Conservation (phyloP, 139 green algal species). For the Tetraselmis striata region DNA sequence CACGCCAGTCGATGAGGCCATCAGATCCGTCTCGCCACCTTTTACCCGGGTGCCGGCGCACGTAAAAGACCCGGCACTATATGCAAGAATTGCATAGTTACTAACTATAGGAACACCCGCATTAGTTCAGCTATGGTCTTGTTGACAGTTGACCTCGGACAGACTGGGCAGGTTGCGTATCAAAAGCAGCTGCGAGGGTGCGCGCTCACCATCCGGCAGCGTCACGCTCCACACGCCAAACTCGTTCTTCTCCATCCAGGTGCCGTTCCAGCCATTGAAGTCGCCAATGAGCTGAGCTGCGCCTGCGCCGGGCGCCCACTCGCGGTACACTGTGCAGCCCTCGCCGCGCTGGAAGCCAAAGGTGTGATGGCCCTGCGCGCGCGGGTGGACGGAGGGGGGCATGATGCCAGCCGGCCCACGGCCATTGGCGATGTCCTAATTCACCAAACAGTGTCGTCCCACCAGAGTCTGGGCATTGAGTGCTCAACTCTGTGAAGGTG, state of each 20-base stretch:
- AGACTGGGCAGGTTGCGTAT: no score
- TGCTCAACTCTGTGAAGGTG: background rate
- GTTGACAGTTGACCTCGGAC: no score
- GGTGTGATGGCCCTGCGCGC: constrained; percentile 57
- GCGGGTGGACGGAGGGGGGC: background rate
- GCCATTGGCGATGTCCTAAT: background rate
- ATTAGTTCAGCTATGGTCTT: no score
- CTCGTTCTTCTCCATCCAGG: constrained; percentile 61
- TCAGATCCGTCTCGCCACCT: no score
- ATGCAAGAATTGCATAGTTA: no score
- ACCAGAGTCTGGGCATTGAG: background rate
- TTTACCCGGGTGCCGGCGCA: no score
- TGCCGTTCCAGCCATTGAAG: constrained; percentile 83
- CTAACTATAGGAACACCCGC: no score
- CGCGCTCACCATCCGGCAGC: constrained; percentile 61
- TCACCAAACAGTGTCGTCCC: background rate
- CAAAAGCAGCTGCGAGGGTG: no score
- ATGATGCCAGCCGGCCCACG: background rate
- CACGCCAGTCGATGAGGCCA: no score
- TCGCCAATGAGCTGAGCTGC: constrained; percentile 71
- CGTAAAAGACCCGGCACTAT: no score
- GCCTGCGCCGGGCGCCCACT: constrained; percentile 83
- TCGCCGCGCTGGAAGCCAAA: constrained; percentile 63
- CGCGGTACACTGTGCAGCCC: constrained; percentile 62
- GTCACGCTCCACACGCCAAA: constrained; percentile 74